phyloP scores from a whole-genome alignment of 1,284 basidiomycete species.

The Microbotryum saponariae region DNA sequence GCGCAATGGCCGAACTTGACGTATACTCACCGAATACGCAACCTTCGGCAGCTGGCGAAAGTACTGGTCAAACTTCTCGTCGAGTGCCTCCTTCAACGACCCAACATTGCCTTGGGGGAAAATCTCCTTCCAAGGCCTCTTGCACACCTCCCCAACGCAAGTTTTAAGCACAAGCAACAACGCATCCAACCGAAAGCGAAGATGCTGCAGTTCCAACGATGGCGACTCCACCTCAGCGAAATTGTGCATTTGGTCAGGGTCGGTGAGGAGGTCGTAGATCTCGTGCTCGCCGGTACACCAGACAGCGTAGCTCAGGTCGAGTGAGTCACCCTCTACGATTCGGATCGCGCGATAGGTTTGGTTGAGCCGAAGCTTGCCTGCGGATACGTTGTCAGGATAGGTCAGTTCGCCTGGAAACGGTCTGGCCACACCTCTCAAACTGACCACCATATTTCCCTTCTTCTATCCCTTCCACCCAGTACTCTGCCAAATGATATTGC shows the following conservation, averaged over 20 bases:
- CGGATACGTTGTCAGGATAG: too few species aligned
- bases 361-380: constrained; percentile 10
- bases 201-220: not conserved
- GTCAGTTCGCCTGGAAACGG: too few species aligned
- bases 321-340: constrained; percentile 32
- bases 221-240: constrained; percentile 15
- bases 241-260: constrained; percentile 38
- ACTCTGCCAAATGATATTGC: constrained; percentile 36
- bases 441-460: constrained; percentile 35
- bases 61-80: constrained; percentile 32
- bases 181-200: constrained; percentile 36
- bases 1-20: not conserved
- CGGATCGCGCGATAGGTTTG: constrained; percentile 39
- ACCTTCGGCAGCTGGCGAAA: constrained; percentile 37
- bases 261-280: constrained; percentile 37
- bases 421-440: not conserved
- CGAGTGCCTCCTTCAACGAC: constrained; percentile 29
- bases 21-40: constrained; percentile 21
- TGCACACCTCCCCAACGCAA: constrained; percentile 36
- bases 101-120: constrained; percentile 26
- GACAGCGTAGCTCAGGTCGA: constrained; percentile 36
- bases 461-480: constrained; percentile 36
- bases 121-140: constrained; percentile 33
- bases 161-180: constrained; percentile 39
- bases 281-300: constrained; percentile 42